Base-by-base conservation (phyloP, 2,329 filamentous ascomycete genomes). In the Thielaviopsis populi region DNA sequence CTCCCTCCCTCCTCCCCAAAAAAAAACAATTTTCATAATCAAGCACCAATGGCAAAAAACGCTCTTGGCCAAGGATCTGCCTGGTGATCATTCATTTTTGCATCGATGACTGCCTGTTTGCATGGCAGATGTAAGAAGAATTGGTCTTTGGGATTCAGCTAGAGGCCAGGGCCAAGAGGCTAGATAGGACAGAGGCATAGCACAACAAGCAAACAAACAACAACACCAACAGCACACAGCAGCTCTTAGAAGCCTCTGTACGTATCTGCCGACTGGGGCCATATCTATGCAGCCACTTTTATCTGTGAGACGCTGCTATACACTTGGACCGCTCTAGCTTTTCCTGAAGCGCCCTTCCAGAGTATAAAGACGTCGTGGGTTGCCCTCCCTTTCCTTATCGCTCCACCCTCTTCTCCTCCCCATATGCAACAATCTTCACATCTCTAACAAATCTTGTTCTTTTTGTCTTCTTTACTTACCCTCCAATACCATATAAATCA, bases 341-440 rank as follows among this genome's bases (percentile, higher is more conserved):
- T 37, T 37, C 33, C 33, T 37, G 8, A 8, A 10, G 5, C 6
- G 8, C 24, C 11, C 27, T 13, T 13, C 27, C 15, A 56, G 10
- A 33, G 50, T 56, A 56, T 56, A 56, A 56, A 56, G 15, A 60
- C 54, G 7, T 19, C 56, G 43, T 64, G 30, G 27, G 30, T 50
- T 13, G 15, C 33, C 46, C 27, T 42, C 27, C 19, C 17, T 22
- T 43, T 56, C 37, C 33, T 42, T 61, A 7, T 61, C 59, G 24
- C 7, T 41, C 5, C 17, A 1, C 13, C 33, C 50, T 13, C 2
- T 17, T 43, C 10, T 40, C 37, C 48, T 40, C n/a, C 56, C 33
- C 40, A 42, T 63, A 41, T 33, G 15, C 11, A 48, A 15, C 6
- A 11, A 15, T 30, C 22, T 27, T 15, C 42, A 8, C 22, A n/a